phyloP scores from a whole-genome alignment of 352 stramenopile genomes.

The Pythium myriotylum region DNA sequence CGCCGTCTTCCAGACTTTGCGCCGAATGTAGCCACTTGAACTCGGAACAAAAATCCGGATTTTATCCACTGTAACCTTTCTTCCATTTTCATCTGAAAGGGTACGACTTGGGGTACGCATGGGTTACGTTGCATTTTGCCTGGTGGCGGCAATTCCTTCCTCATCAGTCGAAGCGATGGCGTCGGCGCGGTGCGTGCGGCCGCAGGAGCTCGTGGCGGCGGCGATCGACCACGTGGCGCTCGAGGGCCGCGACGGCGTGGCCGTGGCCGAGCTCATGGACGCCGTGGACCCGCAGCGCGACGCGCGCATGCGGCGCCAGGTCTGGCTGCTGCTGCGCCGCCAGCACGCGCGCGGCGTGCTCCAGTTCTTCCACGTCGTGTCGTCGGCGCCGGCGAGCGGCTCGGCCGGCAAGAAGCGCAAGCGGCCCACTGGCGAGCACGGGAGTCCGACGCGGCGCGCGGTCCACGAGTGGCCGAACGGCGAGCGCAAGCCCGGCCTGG shows the following conservation, averaged over 20 bases:
- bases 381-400: neutral
- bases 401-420: conserved; percentile 57
- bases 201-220: conserved; percentile 51
- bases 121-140: conserved; percentile 9
- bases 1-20: conserved; percentile 26
- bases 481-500: neutral
- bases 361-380: conserved; percentile 48
- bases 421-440: conserved; percentile 27
- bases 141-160: conserved; percentile 15
- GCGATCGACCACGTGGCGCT: conserved; percentile 71
- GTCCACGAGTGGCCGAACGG: neutral
- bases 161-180: conserved; percentile 5
- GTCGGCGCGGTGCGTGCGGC: conserved; percentile 20
- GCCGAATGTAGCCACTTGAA: conserved; percentile 31
- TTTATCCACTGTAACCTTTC: too few relatives aligned
- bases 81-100: neutral
- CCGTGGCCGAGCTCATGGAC: conserved; percentile 42
- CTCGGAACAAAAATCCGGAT: neutral
- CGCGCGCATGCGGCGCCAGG: conserved; percentile 42
- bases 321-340: conserved; percentile 60
- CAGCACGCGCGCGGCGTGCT: conserved; percentile 46
- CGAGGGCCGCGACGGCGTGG: conserved; percentile 50
- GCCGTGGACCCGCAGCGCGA: conserved; percentile 47
- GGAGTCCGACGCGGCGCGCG: conserved; percentile 6
- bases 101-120: neutral